These are phyloP conservation scores for Phaeolepiota aurea DNA, from an alignment of 768 basidiomycete species.

Conservation along the genomic window DNA sequence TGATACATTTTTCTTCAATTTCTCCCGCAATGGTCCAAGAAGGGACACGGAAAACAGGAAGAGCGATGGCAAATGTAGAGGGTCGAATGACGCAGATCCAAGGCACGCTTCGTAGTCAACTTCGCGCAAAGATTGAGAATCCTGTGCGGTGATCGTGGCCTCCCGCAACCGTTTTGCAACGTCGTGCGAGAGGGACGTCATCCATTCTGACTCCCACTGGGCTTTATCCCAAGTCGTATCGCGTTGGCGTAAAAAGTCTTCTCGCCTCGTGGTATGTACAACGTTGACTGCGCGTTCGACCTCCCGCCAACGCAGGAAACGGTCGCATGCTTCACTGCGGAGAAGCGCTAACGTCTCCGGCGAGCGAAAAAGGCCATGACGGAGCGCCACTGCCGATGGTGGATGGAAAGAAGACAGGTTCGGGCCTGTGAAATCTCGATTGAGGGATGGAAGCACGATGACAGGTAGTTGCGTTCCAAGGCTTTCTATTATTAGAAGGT, in stretches of 20 bases:
- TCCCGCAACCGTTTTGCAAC: slow-evolving; percentile 45
- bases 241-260: too few species aligned
- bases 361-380: slow-evolving; percentile 53
- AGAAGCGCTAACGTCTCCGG: slow-evolving; percentile 51
- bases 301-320: slow-evolving; percentile 68
- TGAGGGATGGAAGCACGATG: slow-evolving; percentile 17
- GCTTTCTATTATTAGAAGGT: slow-evolving; percentile 38
- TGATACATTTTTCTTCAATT: neutral
- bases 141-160: slow-evolving; percentile 16
- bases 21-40: slow-evolving; percentile 30
- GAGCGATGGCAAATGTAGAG: slow-evolving; percentile 59
- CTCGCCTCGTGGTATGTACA: slow-evolving; percentile 1
- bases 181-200: slow-evolving; percentile 48
- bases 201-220: slow-evolving; percentile 64
- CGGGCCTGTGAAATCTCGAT: slow-evolving; percentile 8
- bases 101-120: neutral
- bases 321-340: slow-evolving; percentile 57
- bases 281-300: slow-evolving; percentile 44
- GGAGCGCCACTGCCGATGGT: slow-evolving; percentile 38
- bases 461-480: slow-evolving; percentile 50
- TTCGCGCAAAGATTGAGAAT: neutral
- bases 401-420: slow-evolving; percentile 54
- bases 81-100: slow-evolving; percentile 35
- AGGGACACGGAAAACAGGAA: slow-evolving; percentile 55
- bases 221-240: slow-evolving; percentile 45